Conservation (phyloP, 106 monocot genomes). For the Dioscorea alata region DNA sequence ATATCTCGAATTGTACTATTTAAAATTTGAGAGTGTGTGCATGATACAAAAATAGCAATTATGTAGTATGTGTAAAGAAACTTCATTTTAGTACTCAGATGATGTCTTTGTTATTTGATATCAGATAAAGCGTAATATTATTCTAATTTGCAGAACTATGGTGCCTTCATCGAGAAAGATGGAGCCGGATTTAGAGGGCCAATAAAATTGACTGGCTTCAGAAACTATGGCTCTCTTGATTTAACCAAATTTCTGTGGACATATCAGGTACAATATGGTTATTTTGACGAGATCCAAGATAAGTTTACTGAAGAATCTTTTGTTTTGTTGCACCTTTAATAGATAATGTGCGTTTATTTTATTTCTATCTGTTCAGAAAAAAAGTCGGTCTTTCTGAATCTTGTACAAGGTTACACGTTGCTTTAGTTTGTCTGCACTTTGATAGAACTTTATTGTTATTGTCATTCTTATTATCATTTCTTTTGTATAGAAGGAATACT, state of each 20-base stretch:
- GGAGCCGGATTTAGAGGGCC: conserved; percentile 84
- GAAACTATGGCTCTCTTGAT: conserved; percentile 58
- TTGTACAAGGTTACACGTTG: too few relatives aligned
- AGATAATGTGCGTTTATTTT: too few relatives aligned
- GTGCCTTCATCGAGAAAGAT: conserved; percentile 96
- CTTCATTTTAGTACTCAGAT: neutral
- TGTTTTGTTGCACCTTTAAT: neutral
- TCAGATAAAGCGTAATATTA: neutral
- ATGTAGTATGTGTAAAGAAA: too few relatives aligned
- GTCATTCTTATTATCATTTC: too few relatives aligned
- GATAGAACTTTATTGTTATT: too few relatives aligned
- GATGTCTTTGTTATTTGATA: neutral
- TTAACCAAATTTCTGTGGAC: conserved; percentile 46
- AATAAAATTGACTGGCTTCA: conserved; percentile 62
- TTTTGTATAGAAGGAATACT: too few relatives aligned
- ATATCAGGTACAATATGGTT: conserved; percentile 52
- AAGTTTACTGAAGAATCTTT: neutral
- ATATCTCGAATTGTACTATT: too few relatives aligned
- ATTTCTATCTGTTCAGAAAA: too few relatives aligned
- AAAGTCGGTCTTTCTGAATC: too few relatives aligned
- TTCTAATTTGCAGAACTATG: conserved; percentile 66
- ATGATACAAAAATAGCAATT: too few relatives aligned
- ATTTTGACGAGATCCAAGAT: neutral
- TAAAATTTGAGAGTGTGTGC: too few relatives aligned
- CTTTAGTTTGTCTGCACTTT: too few relatives aligned